Conservation (phyloP, 352 stramenopile species). For the Phytophthora melonis region DNA sequence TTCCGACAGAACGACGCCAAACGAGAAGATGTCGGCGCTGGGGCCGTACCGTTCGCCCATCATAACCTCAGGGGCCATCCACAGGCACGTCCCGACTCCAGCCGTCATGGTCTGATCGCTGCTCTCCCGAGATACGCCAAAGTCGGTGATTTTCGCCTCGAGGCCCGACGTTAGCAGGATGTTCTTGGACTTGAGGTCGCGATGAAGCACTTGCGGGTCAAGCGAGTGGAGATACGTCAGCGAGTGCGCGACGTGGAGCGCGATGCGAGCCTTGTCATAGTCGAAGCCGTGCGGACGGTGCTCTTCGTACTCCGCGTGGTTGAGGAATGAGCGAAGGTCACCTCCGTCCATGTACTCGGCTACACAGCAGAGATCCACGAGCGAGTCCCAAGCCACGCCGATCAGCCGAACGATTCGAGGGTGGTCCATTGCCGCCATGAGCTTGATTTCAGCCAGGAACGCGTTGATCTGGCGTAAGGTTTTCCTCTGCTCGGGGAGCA, state of each 20-base stretch:
- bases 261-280: constrained; percentile 44
- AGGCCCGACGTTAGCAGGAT: constrained; percentile 44
- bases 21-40: constrained; percentile 61
- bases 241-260: constrained; percentile 40
- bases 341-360: constrained; percentile 57
- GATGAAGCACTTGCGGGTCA: constrained; percentile 47
- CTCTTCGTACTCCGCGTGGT: constrained; percentile 39
- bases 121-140: constrained; percentile 50
- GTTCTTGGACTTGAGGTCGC: constrained; percentile 69
- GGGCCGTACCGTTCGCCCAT: constrained; percentile 52
- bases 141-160: constrained; percentile 59
- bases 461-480: constrained; percentile 45
- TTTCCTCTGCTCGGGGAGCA: constrained; percentile 44
- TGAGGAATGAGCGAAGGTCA: constrained; percentile 49
- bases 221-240: constrained; percentile 61
- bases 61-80: constrained; percentile 61
- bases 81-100: constrained; percentile 46
- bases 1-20: constrained; percentile 55
- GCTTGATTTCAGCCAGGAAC: constrained; percentile 59
- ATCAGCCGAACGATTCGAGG: constrained; percentile 52
- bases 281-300: constrained; percentile 45
- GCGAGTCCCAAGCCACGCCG: constrained; percentile 60
- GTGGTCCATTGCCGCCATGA: constrained; percentile 55
- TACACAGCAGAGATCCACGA: constrained; percentile 51
- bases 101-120: constrained; percentile 48